A percentile compares a stretch with the other conserved stretches of the same genome.
These are phyloP conservation scores for Arabis alpina DNA, from an alignment of 345 rosid genomes.

Conservation along the genomic window DNA sequence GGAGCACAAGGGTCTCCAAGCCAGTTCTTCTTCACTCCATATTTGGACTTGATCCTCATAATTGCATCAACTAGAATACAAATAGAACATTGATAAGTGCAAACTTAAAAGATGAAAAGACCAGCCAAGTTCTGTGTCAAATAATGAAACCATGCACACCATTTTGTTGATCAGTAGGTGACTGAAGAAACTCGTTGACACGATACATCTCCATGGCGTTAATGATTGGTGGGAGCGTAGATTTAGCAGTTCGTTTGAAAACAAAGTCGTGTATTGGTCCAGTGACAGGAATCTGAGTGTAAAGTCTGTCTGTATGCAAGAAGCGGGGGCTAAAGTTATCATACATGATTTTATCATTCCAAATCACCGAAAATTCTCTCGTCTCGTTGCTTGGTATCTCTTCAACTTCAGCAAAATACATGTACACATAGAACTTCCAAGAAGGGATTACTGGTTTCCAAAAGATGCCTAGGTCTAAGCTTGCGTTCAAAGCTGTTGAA, in stretches of 20 bases:
- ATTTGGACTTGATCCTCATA: constrained; percentile 44
- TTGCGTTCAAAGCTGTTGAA: constrained; percentile 16
- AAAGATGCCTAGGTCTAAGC: background rate
- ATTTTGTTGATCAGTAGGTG: constrained; percentile 41
- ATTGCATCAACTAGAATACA: constrained; percentile 52
- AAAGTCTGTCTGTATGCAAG: constrained; percentile 44
- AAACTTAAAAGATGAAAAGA: background rate
- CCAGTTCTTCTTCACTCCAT: constrained; percentile 55
- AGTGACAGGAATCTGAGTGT: constrained; percentile 12
- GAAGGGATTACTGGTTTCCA: background rate
- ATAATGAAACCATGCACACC: constrained; percentile 34
- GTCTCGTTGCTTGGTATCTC: constrained; percentile 36
- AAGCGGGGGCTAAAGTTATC: constrained; percentile 25
- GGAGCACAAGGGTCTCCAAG: constrained; percentile 71
- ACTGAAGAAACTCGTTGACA: constrained; percentile 41
- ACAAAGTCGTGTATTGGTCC: constrained; percentile 14
- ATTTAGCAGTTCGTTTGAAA: constrained; percentile 29
- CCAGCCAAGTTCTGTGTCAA: background rate
- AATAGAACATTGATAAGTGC: background rate
- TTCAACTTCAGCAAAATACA: constrained; percentile 54
- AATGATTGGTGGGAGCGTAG: constrained; percentile 46
- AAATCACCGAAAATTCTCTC: constrained; percentile 36
- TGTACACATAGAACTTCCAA: constrained; percentile 32
- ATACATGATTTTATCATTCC: constrained; percentile 4
- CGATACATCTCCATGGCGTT: constrained; percentile 45